Evolutionary conservation across 2,329 filamentous ascomycete genomes (phyloP), one percentile per base, ranked within the genome.

Genomic region (Drechslera avenae): DNA sequence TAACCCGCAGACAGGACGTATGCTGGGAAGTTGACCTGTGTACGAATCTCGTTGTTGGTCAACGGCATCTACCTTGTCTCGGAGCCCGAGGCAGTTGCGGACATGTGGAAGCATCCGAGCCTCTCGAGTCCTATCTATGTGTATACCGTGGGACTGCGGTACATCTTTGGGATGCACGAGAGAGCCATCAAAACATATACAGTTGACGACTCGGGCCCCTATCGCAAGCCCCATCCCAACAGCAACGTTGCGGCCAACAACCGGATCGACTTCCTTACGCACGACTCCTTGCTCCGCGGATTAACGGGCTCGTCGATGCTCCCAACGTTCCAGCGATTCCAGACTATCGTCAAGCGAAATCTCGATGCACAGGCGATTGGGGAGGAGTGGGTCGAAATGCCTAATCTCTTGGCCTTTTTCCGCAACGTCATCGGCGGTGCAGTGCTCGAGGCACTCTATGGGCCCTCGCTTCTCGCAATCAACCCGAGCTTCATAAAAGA

Each of bases 111-210:
- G 26, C 17, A 39, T 7, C 37, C 17, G 4, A 23, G 4, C n/a
- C 37, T 39, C 37, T 39, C 37, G 5, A 39, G 37, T 14, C 37
- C 37, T n/a, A 39, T 39, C 10, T 39, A 26, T 9, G 37, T 39
- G 12, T 39, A 39, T 21, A 39, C 37, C 3, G 23, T 39, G n/a
- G 37, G 37, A 14, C 37, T 39, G 7, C 37, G 37, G 12, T 39
- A 39, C 13, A 21, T 39, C 4, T 39, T 39, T 26, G 37, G 37
- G 3, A 39, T 39, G 37, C 9, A 14, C 7, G 37, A 39, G 18
- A 39, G 30, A 10, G 37, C 37, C 10, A 21, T 39, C 19, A 16
- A 39, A 6, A 39, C 37, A 28, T 39, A 39, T 26, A 39, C 37
- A 6, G 37, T n/a, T 3, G 39, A 42, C 13, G 39, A 42, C 16